A percentile compares a stretch with the other conserved stretches of the same genome.
phyloP scores from a whole-genome alignment of 2,329 filamentous ascomycete genomes.

The Aspergillus uvarum region DNA sequence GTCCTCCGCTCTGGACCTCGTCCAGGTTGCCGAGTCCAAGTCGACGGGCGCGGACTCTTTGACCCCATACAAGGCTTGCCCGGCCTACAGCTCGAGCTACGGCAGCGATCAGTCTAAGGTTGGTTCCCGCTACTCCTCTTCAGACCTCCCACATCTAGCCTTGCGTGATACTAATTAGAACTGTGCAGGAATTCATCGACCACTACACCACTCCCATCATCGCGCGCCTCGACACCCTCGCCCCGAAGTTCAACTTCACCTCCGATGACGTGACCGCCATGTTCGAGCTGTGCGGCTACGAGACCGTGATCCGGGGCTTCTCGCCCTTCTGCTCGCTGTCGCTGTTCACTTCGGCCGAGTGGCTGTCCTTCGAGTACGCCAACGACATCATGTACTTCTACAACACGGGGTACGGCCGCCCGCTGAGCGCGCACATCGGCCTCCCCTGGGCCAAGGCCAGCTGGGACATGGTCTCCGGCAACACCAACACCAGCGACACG shows the following conservation, averaged over 20 bases:
- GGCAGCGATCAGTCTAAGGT: slow-evolving; percentile 56
- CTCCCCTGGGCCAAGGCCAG: slow-evolving; percentile 68
- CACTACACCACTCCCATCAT: slow-evolving; percentile 61
- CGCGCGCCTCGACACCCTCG: slow-evolving; percentile 55
- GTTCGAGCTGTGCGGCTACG: slow-evolving; percentile 66
- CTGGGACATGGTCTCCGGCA: slow-evolving; percentile 48
- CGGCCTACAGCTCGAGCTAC: slow-evolving; percentile 59
- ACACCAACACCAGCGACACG: background rate
- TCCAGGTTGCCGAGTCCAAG: slow-evolving; percentile 57
- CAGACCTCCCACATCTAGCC: too few species aligned
- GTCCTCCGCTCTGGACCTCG: slow-evolving; percentile 52
- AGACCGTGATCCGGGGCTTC: slow-evolving; percentile 62
- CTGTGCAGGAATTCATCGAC: slow-evolving; percentile 13
- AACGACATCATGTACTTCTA: slow-evolving; percentile 65
- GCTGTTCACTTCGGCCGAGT: slow-evolving; percentile 61
- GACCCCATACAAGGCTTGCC: slow-evolving; percentile 65
- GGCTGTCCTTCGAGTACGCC: slow-evolving; percentile 66
- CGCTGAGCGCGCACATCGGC: slow-evolving; percentile 58
- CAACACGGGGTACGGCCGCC: slow-evolving; percentile 65
- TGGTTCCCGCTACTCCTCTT: slow-evolving; percentile 36
- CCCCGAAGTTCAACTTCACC: slow-evolving; percentile 63
- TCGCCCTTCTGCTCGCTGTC: slow-evolving; percentile 62
- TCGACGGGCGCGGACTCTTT: slow-evolving; percentile 60
- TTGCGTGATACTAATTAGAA: background rate
- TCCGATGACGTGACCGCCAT: slow-evolving; percentile 63